These are phyloP conservation scores for Sphaerulina populicola DNA, from an alignment of 2,329 filamentous ascomycete genomes.

Conservation along the genomic window DNA sequence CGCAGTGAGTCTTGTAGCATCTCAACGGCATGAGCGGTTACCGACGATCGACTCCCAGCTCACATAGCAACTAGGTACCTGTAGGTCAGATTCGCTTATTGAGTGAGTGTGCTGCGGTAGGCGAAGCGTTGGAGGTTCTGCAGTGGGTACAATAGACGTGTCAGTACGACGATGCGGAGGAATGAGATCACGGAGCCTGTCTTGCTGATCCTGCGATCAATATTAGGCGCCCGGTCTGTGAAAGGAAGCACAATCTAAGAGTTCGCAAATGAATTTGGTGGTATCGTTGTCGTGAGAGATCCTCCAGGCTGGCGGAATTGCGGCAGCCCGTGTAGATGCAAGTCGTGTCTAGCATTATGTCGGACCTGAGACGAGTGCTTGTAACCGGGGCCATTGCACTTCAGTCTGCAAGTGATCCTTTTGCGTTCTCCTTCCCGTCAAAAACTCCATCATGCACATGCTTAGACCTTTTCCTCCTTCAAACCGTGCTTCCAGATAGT, in stretches of 20 bases:
- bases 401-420: conserved; percentile 9
- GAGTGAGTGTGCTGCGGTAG: too few species aligned
- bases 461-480: conserved; percentile 80
- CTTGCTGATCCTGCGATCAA: too few species aligned
- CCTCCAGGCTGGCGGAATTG: background rate
- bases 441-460: background rate
- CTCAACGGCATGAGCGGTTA: background rate
- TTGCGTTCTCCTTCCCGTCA: conserved; percentile 1
- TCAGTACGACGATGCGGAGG: too few species aligned
- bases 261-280: conserved; percentile 1
- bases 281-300: conserved; percentile 8
- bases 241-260: background rate
- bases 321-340: conserved; percentile 6
- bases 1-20: background rate
- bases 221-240: too few species aligned
- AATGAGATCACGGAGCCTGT: too few species aligned
- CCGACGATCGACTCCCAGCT: background rate
- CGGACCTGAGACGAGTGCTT: conserved; percentile 1
- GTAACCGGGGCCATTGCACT: background rate
- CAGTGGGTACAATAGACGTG: too few species aligned
- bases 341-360: conserved; percentile 19
- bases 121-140: too few species aligned
- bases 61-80: background rate
- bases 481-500: conserved; percentile 95
- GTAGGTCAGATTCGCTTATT: too few species aligned